Evolutionary conservation across 2,329 filamentous ascomycete species (phyloP).

Genomic region (Claviceps sp.): DNA sequence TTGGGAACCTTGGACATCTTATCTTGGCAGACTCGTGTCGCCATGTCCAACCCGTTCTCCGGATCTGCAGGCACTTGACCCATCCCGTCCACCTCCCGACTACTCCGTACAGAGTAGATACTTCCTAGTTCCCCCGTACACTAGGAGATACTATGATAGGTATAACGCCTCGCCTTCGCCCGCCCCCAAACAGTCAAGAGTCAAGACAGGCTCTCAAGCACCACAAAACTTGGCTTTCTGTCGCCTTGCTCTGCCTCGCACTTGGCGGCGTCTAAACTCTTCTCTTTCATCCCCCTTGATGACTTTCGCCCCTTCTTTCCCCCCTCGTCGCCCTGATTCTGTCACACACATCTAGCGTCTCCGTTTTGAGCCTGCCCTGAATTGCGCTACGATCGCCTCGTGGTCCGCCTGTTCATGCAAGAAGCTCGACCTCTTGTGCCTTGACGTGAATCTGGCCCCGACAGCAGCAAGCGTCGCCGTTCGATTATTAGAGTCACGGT

Average conservation of each 20-base stretch:
- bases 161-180: background rate
- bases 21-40: slow-evolving; percentile 1
- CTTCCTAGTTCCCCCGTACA: background rate
- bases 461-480: slow-evolving; percentile 2
- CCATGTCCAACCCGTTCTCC: slow-evolving; percentile 5
- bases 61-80: slow-evolving; percentile 13
- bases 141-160: background rate
- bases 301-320: background rate
- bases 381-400: background rate
- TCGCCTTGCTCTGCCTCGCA: slow-evolving; percentile 1
- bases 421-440: background rate
- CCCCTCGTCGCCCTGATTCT: background rate
- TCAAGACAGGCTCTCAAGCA: background rate
- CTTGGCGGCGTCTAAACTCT: background rate
- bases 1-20: background rate
- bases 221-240: background rate
- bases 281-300: background rate
- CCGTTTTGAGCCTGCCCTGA: background rate
- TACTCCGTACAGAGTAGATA: background rate
- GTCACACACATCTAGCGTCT: background rate
- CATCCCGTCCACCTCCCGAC: slow-evolving; percentile 2
- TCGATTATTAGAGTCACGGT: background rate
- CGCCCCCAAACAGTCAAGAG: background rate
- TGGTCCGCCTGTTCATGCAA: slow-evolving; percentile 1
- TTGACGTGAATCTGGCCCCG: background rate